Evolutionary conservation across 2,329 filamentous ascomycete genomes (phyloP).

Genomic region (Pseudogymnoascus sp.): DNA sequence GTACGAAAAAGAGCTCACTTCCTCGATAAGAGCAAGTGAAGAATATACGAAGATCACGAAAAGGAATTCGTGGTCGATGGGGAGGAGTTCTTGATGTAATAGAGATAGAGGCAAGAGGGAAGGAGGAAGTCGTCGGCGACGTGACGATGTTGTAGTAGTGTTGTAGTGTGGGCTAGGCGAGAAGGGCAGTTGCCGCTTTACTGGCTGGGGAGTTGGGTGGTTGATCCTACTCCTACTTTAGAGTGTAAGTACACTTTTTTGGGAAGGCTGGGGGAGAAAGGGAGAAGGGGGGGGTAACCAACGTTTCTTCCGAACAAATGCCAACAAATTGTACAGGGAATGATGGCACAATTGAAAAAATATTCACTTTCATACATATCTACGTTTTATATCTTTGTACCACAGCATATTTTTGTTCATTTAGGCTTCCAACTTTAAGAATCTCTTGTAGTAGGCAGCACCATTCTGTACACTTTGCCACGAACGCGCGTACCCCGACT

Average conservation of each 20-base stretch:
- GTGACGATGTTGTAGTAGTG: slow-evolving; percentile 13
- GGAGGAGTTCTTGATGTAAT: slow-evolving; percentile 17
- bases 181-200: slow-evolving; percentile 14
- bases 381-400: slow-evolving; percentile 2
- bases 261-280: slow-evolving; percentile 1
- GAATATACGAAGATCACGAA: slow-evolving; percentile 25
- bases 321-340: slow-evolving; percentile 4
- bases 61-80: slow-evolving; percentile 25
- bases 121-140: slow-evolving; percentile 14
- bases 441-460: background rate
- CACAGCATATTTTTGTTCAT: background rate
- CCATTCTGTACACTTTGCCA: background rate
- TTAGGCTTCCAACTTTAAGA: background rate
- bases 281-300: background rate
- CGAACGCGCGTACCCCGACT: slow-evolving; percentile 5
- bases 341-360: background rate
- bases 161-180: slow-evolving; percentile 13
- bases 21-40: slow-evolving; percentile 22
- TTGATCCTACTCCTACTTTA: slow-evolving; percentile 3
- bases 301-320: background rate
- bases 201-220: background rate
- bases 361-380: background rate
- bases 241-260: background rate
- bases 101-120: slow-evolving; percentile 15
- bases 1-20: slow-evolving; percentile 24